Conservation (phyloP, 1,284 basidiomycete species). For the Malassezia brasiliensis region DNA sequence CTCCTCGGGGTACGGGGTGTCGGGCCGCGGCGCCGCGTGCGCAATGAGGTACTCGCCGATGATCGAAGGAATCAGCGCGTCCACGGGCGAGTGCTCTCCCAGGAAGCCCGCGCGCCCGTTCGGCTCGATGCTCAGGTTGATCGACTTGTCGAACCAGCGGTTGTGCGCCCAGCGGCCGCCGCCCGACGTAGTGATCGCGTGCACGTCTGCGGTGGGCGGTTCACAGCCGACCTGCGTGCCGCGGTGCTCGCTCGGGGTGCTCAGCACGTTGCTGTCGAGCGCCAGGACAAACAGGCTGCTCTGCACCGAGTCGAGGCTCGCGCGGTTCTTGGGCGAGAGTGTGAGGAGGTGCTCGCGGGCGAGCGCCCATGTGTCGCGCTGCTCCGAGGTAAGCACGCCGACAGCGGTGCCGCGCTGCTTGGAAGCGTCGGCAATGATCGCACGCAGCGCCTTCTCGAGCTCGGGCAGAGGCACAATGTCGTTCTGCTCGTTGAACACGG, state of each 20-base stretch:
- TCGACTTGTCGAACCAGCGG: slow-evolving; percentile 85
- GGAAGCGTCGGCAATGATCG: slow-evolving; percentile 63
- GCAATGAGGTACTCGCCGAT: slow-evolving; percentile 74
- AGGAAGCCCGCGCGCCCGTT: slow-evolving; percentile 74
- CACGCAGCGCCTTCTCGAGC: slow-evolving; percentile 61
- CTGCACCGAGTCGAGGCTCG: slow-evolving; percentile 59
- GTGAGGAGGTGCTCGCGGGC: slow-evolving; percentile 64
- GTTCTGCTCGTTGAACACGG: slow-evolving; percentile 51
- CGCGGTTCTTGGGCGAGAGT: slow-evolving; percentile 60
- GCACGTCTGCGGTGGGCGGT: slow-evolving; percentile 62
- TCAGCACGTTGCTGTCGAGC: slow-evolving; percentile 53
- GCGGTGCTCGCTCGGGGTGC: slow-evolving; percentile 48
- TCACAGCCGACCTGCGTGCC: slow-evolving; percentile 31
- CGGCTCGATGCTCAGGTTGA: slow-evolving; percentile 72
- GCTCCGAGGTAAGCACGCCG: slow-evolving; percentile 67
- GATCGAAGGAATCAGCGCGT: slow-evolving; percentile 82
- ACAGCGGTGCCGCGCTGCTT: slow-evolving; percentile 54
- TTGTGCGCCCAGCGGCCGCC: slow-evolving; percentile 64
- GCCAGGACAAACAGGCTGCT: slow-evolving; percentile 66
- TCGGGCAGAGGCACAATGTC: slow-evolving; percentile 53
- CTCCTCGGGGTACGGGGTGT: slow-evolving; percentile 21
- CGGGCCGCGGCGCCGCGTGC: slow-evolving; percentile 48
- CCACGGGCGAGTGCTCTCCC: slow-evolving; percentile 86
- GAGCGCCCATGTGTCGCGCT: slow-evolving; percentile 72
- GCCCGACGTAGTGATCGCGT: slow-evolving; percentile 66